Conservation (phyloP, 768 basidiomycete species). For the Tubosaeta sp. region DNA sequence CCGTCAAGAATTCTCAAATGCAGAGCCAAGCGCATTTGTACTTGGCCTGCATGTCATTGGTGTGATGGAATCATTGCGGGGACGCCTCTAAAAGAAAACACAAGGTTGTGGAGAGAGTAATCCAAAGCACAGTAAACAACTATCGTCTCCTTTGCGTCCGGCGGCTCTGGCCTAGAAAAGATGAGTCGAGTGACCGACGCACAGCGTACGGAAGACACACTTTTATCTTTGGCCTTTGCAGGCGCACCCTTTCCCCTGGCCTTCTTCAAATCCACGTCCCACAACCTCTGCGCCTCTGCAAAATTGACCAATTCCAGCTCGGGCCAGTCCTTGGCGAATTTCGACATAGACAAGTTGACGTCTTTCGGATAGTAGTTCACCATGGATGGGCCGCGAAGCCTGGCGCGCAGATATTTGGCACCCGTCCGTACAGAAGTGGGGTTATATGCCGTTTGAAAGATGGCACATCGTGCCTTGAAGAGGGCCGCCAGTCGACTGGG, state of each 20-base stretch:
- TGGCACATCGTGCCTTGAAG: constrained; percentile 56
- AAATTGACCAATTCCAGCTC: constrained; percentile 59
- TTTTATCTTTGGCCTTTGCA: constrained; percentile 68
- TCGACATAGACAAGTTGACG: constrained; percentile 53
- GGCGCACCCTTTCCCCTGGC: constrained; percentile 81
- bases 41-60: too few species aligned
- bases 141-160: constrained; percentile 44
- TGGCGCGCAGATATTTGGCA: constrained; percentile 82
- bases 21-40: too few species aligned
- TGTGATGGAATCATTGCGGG: too few species aligned
- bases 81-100: not conserved
- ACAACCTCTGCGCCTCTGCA: constrained; percentile 61
- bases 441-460: constrained; percentile 90
- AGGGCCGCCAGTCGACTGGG: constrained; percentile 44
- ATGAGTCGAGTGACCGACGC: not conserved
- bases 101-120: not conserved
- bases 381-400: constrained; percentile 85
- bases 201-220: constrained; percentile 35
- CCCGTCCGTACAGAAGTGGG: constrained; percentile 79
- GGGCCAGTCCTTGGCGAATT: constrained; percentile 48
- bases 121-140: not conserved
- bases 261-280: constrained; percentile 64
- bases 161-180: constrained; percentile 46
- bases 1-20: too few species aligned
- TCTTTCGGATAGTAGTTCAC: constrained; percentile 71